Base-by-base conservation (phyloP, 2,329 filamentous ascomycete species). In the Dothistroma pini region DNA sequence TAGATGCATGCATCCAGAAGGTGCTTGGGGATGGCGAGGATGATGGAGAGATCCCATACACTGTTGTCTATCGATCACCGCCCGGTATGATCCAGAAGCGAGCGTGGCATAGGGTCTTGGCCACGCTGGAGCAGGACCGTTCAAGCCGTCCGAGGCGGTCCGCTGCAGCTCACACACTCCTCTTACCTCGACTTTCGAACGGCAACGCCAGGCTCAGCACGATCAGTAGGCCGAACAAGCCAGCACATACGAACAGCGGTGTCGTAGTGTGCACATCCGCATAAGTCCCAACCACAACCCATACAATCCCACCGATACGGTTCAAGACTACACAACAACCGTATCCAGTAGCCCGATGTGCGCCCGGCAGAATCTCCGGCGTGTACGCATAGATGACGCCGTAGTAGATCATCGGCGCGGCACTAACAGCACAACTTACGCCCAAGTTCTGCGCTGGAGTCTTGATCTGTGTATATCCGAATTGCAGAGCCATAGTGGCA, bases 371-470 rank as follows among this genome's bases (percentile, higher is more conserved):
- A 25, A 91, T 84, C 69, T 91, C 89, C 0, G 89, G 89, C 0
- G 89, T 91, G 71, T 90, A 91, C 9, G 88, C 87, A 72, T 90
- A 91, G 1, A 92, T 77, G 1, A 90, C 87, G 58, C 87, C 88
- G 47, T 61, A 57, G 85, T 89, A 89, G 75, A 89, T 87, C 70
- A 89, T 89, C 74, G 34, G 57, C 1, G 64, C 66, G 1, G 65
- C 68, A 12, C 60, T 64, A 41, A 71, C 68, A 2, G 65, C 63
- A 34, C 62, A 58, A 19, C 59, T 67, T 8, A 70, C 61, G 1
- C 59, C 68, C n/a, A 71, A 25, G 55, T 71, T 71, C 49, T 69
- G 63, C 10, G 67, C 58, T 8, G 65, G 63, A n/a, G 66, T 71
- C 32, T 59, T 66, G 59, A 71, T 67, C 58, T 69, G 68, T 10